These are phyloP conservation scores for Lachancea fermentati DNA, from an alignment of 805 yeast genomes.

Conservation along the genomic window DNA sequence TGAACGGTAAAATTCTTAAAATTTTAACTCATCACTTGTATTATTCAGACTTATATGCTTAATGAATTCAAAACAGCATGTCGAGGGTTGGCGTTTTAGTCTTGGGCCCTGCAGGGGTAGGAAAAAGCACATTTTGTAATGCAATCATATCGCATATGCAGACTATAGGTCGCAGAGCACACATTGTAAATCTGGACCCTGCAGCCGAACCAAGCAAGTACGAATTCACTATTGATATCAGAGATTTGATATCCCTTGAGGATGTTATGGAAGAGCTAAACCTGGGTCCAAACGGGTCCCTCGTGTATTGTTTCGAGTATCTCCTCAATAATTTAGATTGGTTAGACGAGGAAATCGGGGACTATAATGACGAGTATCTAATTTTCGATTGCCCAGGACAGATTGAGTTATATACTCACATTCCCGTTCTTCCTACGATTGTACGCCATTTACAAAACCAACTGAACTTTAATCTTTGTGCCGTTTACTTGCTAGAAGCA, in stretches of 20 bases:
- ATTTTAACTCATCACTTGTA: background rate
- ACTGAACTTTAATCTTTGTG: slow-evolving; percentile 83
- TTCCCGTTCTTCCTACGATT: slow-evolving; percentile 86
- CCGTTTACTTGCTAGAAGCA: slow-evolving; percentile 87
- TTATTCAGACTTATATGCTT: too few species aligned
- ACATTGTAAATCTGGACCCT: slow-evolving; percentile 91
- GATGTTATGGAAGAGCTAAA: slow-evolving; percentile 95
- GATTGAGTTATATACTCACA: slow-evolving; percentile 89
- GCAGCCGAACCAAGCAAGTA: slow-evolving; percentile 93
- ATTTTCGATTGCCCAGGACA: slow-evolving; percentile 98
- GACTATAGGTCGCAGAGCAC: slow-evolving; percentile 86
- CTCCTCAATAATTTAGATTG: slow-evolving; percentile 86
- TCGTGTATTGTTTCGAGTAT: slow-evolving; percentile 90
- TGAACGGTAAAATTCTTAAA: background rate
- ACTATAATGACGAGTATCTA: slow-evolving; percentile 86
- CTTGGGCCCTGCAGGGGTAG: slow-evolving; percentile 97
- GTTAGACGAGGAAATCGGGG: slow-evolving; percentile 97
- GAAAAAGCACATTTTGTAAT: slow-evolving; percentile 90
- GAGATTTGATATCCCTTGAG: slow-evolving; percentile 82
- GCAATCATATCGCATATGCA: slow-evolving; percentile 84
- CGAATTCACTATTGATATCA: slow-evolving; percentile 87
- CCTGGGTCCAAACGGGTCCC: slow-evolving; percentile 92
- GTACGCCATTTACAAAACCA: slow-evolving; percentile 77
- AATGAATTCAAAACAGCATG: too few species aligned
- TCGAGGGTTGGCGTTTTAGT: slow-evolving; percentile 92